phyloP scores from a whole-genome alignment of 768 basidiomycete genomes.

The Austroboletus festivus region DNA sequence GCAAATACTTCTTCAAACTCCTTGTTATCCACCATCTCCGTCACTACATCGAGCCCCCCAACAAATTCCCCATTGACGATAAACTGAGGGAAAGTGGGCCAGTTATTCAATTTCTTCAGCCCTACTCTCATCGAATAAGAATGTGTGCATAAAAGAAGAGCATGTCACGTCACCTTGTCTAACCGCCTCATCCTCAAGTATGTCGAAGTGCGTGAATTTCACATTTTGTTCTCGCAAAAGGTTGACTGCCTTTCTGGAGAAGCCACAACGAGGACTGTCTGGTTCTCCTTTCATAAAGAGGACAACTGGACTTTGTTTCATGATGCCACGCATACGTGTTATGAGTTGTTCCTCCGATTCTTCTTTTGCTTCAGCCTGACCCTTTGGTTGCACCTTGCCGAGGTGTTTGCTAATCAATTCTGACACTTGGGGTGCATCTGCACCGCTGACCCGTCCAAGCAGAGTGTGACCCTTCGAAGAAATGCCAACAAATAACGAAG shows the following conservation, averaged over 20 bases:
- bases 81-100: conserved; percentile 88
- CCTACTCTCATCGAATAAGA: conserved; percentile 37
- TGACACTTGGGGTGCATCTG: conserved; percentile 67
- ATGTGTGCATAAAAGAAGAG: background rate
- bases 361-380: conserved; percentile 28
- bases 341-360: conserved; percentile 70
- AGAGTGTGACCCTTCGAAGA: conserved; percentile 77
- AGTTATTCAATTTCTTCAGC: conserved; percentile 76
- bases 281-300: conserved; percentile 92
- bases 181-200: conserved; percentile 76
- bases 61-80: conserved; percentile 89
- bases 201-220: conserved; percentile 77
- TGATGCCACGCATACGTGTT: conserved; percentile 60
- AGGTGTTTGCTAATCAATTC: conserved; percentile 58
- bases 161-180: conserved; percentile 57
- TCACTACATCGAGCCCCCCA: conserved; percentile 91
- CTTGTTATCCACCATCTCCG: conserved; percentile 80
- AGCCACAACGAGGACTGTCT: conserved; percentile 76
- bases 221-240: conserved; percentile 64
- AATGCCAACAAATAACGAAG: too few relatives aligned
- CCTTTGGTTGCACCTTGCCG: conserved; percentile 9
- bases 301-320: conserved; percentile 77
- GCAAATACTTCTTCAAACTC: conserved; percentile 58
- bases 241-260: conserved; percentile 71
- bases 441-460: conserved; percentile 74